Evolutionary conservation across 371 early-diverging fungal genomes (phyloP), one percentile per base, ranked within the genome.

Genomic region (Rozella allomycis): DNA sequence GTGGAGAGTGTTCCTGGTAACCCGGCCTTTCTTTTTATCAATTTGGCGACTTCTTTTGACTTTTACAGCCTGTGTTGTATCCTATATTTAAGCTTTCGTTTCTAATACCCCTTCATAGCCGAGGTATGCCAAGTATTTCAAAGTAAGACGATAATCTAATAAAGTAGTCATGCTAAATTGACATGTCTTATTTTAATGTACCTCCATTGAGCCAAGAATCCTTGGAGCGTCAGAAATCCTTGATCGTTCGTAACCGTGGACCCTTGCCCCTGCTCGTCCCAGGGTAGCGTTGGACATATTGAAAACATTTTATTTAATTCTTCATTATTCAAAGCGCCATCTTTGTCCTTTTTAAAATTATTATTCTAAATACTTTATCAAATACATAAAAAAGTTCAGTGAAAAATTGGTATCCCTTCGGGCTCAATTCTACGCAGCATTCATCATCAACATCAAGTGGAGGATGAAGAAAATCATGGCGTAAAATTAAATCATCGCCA

Each of bases 151-250:
- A 53, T 78, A 64, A 44, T 88, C 82, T 37, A 86, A 55, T 35
- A 87, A 56, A 8, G 96, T 91, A 1, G 83, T 81, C 87, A 90
- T 84, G 44, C 85, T 78, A 38, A 14, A 25, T 33, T 7, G 17
- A n/a, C 17, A 21, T 33, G 10, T 3, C n/a, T 27, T 26, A 18
- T 30, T 11, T 11, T 6, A 29, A 29, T 22, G 3, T 47, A 76
- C 78, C 78, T 84, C 94, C 94, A 93, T 45, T 85, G 86, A 14
- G 88, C 91, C 25, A 93, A 51, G 60, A 85, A 93, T 12, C 91
- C 88, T 49, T 87, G 90, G 25, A 90, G 53, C 3, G 91, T 86
- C 4, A 93, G 78, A 3, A 74, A 70, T 2, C 83, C 84, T 2
- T 74, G 55, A 16, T 77, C 78, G 17, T 80, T 80, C 10, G 87